phyloP scores from a whole-genome alignment of 805 yeast species.

The Saccharomycopsis selenospora region DNA sequence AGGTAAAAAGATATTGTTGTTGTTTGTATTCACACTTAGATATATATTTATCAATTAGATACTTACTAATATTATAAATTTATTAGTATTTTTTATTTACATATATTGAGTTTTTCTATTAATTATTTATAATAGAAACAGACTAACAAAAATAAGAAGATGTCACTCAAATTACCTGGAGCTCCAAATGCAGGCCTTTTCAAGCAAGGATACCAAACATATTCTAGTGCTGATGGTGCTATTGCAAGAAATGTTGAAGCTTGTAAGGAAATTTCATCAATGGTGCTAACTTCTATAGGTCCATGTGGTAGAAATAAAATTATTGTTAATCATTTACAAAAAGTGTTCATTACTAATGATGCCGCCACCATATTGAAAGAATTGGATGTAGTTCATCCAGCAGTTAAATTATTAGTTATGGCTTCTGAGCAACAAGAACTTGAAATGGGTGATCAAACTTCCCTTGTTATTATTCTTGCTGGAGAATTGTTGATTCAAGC shows the following conservation, averaged over 20 bases:
- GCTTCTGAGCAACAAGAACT: slow-evolving; percentile 94
- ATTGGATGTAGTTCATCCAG: slow-evolving; percentile 93
- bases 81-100: no score
- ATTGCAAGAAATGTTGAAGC: slow-evolving; percentile 89
- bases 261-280: slow-evolving; percentile 83
- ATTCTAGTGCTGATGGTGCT: slow-evolving; percentile 89
- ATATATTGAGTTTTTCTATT: no score
- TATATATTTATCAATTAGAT: no score
- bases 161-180: slow-evolving; percentile 87
- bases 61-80: no score
- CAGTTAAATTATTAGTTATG: slow-evolving; percentile 92
- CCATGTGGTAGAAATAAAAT: slow-evolving; percentile 97
- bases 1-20: no score
- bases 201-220: slow-evolving; percentile 89
- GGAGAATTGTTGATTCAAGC: slow-evolving; percentile 86
- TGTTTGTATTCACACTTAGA: no score
- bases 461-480: slow-evolving; percentile 83
- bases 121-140: no score
- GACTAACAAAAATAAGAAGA: no score
- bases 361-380: slow-evolving; percentile 97
- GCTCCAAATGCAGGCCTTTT: slow-evolving; percentile 92
- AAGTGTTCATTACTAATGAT: slow-evolving; percentile 85
- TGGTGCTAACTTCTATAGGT: slow-evolving; percentile 92
- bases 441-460: slow-evolving; percentile 96
- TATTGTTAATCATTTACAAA: slow-evolving; percentile 81